A percentile compares a stretch with the other conserved stretches of the same genome.
phyloP scores from a whole-genome alignment of 176 grass and related monocot species.

The Eleusine indica region DNA sequence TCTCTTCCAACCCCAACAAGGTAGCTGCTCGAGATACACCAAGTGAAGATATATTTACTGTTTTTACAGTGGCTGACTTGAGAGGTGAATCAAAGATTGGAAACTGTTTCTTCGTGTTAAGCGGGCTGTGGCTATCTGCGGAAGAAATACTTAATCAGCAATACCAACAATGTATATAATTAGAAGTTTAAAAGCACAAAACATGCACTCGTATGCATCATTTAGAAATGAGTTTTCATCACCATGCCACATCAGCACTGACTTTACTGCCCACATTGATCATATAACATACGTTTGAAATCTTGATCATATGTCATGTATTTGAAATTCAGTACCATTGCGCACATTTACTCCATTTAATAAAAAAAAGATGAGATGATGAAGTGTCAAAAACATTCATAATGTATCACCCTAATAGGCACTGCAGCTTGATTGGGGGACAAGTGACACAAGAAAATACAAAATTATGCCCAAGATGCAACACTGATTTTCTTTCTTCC shows the following conservation, averaged over 20 bases:
- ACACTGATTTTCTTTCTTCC: constrained; percentile 9
- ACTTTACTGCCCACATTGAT: constrained; percentile 28
- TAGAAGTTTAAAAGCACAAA: background rate
- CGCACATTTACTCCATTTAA: constrained; percentile 3
- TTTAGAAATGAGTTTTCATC: constrained; percentile 16
- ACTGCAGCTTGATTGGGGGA: constrained; percentile 25
- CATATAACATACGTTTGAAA: background rate
- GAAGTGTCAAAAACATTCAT: background rate
- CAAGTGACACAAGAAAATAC: background rate
- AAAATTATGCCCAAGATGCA: background rate
- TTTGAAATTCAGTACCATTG: constrained; percentile 5
- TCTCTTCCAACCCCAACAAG: constrained; percentile 77
- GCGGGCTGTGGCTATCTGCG: constrained; percentile 41
- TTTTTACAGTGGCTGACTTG: constrained; percentile 56
- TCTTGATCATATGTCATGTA: background rate
- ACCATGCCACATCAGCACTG: constrained; percentile 28
- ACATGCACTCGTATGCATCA: constrained; percentile 6
- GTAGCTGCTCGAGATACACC: constrained; percentile 73
- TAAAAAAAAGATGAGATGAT: background rate
- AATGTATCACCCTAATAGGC: constrained; percentile 11
- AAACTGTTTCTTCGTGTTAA: constrained; percentile 40
- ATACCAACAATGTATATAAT: background rate
- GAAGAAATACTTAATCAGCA: constrained; percentile 41
- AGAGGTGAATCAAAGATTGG: constrained; percentile 54
- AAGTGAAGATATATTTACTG: constrained; percentile 70